Base-by-base conservation (phyloP, 257 asterid species). In the Penstemon barbatus region DNA sequence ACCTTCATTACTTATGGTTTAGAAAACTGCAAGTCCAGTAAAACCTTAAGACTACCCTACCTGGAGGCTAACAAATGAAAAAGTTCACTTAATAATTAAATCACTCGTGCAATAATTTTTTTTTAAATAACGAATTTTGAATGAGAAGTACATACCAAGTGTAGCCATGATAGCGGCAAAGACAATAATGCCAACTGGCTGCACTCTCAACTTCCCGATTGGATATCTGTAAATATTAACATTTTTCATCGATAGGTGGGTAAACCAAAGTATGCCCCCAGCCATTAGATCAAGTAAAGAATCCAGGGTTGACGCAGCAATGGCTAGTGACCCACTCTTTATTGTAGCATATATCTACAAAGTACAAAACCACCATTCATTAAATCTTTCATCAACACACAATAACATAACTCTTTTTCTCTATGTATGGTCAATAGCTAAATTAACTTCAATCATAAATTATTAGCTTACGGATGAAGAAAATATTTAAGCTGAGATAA, bases 111-210 rank as follows among this genome's bases (percentile, higher is more conserved):
- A 9, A 25, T 25, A 25, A 25, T 1, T 25, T 25, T 25, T 25
- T 25, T 6, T 10, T 48, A n/a, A 61, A 57, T 69, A 44, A n/a
- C 25, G 13, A 43, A 2, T n/a, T 48, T 68, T 37, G 8, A 57
- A 70, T 53, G 37, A 63, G 66, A 55, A 42, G 66, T 58, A 41
- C 82, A 13, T 82, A 90, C 98, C 98, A 46, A 92, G 87, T 64
- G 98, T 92, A 57, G 98, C 97, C 98, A 92, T 92, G 48, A 92
- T 49, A 54, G 96, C 97, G 65, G 98, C 98, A 79, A 92, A 92
- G 65, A 92, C 72, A 40, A 92, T 86, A 18, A 92, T 92, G 61
- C 98, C 98, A 15, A 92, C 97, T 4, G 98, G 98, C 80, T 90
- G 98, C 75, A 92, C 90, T 79, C 98, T 86, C 86, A 92, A 68